Evolutionary conservation across 495 filamentous ascomycete genomes (phyloP).

Genomic region (Xylaria acuta): DNA sequence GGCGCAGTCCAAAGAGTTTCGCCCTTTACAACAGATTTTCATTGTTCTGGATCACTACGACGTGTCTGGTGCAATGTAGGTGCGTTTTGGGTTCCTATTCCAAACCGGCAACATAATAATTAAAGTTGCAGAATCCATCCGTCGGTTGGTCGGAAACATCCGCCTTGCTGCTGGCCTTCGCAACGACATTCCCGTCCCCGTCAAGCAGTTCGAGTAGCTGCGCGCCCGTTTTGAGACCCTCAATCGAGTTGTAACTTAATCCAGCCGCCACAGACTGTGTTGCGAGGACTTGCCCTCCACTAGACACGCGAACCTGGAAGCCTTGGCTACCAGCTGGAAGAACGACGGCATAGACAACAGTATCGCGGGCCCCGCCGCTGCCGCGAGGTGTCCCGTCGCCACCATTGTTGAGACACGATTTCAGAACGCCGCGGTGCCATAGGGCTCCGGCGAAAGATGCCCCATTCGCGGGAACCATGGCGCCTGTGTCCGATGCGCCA

Average conservation of each 20-base stretch:
- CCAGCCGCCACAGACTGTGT: conserved; percentile 23
- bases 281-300: conserved; percentile 21
- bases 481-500: conserved; percentile 28
- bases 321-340: conserved; percentile 20
- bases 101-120: conserved; percentile 19
- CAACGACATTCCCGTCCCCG: conserved; percentile 3
- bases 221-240: conserved; percentile 21
- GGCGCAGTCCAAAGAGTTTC: not conserved
- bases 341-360: conserved; percentile 28
- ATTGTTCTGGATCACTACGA: not conserved
- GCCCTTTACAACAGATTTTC: not conserved
- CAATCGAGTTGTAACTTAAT: conserved; percentile 28
- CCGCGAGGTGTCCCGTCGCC: conserved; percentile 28
- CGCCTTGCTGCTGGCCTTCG: not conserved
- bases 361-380: conserved; percentile 26
- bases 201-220: conserved; percentile 15
- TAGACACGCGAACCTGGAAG: conserved; percentile 18
- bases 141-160: conserved; percentile 16
- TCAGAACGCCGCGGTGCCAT: conserved; percentile 31
- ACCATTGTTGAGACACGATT: conserved; percentile 19
- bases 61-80: not conserved
- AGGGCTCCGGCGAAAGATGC: conserved; percentile 25
- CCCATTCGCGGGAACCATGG: conserved; percentile 28
- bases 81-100: not conserved
- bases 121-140: conserved; percentile 22